Evolutionary conservation across 2,329 filamentous ascomycete genomes (phyloP).

Genomic region (Colletotrichum cuscutae): DNA sequence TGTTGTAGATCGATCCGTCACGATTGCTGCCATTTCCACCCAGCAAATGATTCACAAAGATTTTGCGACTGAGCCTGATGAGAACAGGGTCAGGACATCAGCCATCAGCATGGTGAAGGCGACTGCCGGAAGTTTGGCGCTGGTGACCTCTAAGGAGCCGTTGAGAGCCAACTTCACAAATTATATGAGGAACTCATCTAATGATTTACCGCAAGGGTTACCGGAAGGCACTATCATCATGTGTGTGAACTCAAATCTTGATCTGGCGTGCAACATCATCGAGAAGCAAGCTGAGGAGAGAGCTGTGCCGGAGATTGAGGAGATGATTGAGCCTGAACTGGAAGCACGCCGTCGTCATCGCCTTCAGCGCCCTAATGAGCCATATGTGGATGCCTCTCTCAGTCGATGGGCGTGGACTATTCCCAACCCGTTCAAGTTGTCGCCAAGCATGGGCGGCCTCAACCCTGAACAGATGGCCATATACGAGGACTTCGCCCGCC

Average conservation of each 20-base stretch:
- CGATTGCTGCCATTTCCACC: slow-evolving; percentile 96
- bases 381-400: slow-evolving; percentile 83
- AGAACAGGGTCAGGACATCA: slow-evolving; percentile 84
- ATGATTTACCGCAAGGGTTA: slow-evolving; percentile 80
- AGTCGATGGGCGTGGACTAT: slow-evolving; percentile 95
- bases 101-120: slow-evolving; percentile 96
- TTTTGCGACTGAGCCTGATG: slow-evolving; percentile 91
- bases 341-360: slow-evolving; percentile 82
- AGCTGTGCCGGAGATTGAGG: slow-evolving; percentile 93
- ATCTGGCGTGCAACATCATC: slow-evolving; percentile 91
- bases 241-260: slow-evolving; percentile 98
- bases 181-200: slow-evolving; percentile 82
- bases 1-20: slow-evolving; percentile 96
- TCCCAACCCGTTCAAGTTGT: slow-evolving; percentile 90
- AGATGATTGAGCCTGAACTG: slow-evolving; percentile 85
- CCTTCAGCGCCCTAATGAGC: slow-evolving; percentile 79
- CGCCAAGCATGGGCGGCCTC: slow-evolving; percentile 74
- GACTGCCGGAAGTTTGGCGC: slow-evolving; percentile 89
- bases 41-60: slow-evolving; percentile 96
- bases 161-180: slow-evolving; percentile 97
- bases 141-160: slow-evolving; percentile 98
- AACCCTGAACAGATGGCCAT: slow-evolving; percentile 95
- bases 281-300: slow-evolving; percentile 96
- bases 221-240: slow-evolving; percentile 96
- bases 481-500: slow-evolving; percentile 94